Base-by-base conservation (phyloP, 305 asterid genomes). In the Rubia tinctorum region DNA sequence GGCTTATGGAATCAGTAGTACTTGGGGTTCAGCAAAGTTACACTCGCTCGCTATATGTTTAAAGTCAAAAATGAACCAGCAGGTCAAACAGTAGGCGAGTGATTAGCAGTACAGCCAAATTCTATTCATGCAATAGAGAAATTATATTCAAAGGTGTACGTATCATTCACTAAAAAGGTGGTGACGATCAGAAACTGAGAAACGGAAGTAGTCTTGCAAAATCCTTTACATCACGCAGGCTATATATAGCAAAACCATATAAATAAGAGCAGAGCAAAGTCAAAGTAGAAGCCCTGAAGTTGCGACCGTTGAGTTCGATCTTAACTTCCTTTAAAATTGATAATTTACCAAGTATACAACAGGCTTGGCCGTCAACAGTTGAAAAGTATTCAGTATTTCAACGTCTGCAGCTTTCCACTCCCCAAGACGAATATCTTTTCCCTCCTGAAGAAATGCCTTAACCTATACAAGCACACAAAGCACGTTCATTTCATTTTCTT, bases 331-430 rank as follows among this genome's bases (percentile, higher is more conserved):
- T 53, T 9, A 23, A 67, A 55, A 27, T 18, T 30, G 43, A 72
- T 43, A n/a, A 77, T 90, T 90, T 82, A 94, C 99, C 98, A 95
- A 83, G 91, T 95, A 95, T 72, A 95, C 96, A 79, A 92, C 92
- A 37, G 99, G 96, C 82, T 92, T 95, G 7, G 99, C 98, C 61
- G 97, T 88, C 76, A 95, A 95, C 96, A 95, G 84, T 79, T 95
- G 99, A 75, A 95, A 88, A 69, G 95, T 91, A 86, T 95, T 95
- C 83, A 95, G 76, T 66, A 95, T 85, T 86, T 95, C 99, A 79
- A 88, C 72, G 49, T 95, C 99, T 78, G 97, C 97, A 83, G 96
- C 93, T 86, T 95, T 95, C 98, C 99, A 95, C 6, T 95, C 97
- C 83, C 88, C 91, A 62, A 92, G 81, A 60, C 99, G 97, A 78